Base-by-base conservation (phyloP, 768 basidiomycete species). In the Russula vinacea region DNA sequence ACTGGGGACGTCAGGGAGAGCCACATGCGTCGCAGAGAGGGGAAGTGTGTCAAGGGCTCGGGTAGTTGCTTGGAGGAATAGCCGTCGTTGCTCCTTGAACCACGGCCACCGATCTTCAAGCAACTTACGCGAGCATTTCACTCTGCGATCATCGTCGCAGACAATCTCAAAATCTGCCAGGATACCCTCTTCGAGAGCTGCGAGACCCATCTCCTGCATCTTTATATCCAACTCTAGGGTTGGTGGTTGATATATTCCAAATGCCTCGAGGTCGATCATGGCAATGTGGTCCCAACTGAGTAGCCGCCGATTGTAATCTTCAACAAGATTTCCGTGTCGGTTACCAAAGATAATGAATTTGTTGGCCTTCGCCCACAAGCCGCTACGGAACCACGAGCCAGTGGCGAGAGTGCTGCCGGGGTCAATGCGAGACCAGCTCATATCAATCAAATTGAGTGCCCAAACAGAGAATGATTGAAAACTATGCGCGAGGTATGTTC, bases 381-480 rank as follows among this genome's bases (percentile, higher is more conserved):
- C 90, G 26, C 91, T 90, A 26, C 94, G 85, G 75, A 96, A 97
- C 96, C 96, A 98, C 10, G 93, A 96, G 16, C 97, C 96, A 47
- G 83, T 83, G 56, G 87, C 81, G 24, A 98, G 83, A 0, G 90
- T 88, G 69, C 88, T 88, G 16, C 93, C 94, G 0, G 92, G 88
- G 72, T 95, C 94, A 37, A 95, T 88, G 44, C 91, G 86, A 45
- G 88, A 84, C 93, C 94, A 94, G 33, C 83, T 82, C 85, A 93
- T 89, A 62, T 80, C 82, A 55, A 82, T 75, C 29, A 98, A 81
- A 73, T 99, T 90, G 51, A 99, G 85, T 1, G 92, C 90, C 95
- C 95, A 99, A 62, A 98, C 90, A 11, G 94, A 94, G 75, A 94
- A 99, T 32, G 92, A 92, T 71, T 96, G 94, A 69, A 91, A 92